Evolutionary conservation across 257 asterid species (phyloP).

Genomic region (Ophiorrhiza pumila): DNA sequence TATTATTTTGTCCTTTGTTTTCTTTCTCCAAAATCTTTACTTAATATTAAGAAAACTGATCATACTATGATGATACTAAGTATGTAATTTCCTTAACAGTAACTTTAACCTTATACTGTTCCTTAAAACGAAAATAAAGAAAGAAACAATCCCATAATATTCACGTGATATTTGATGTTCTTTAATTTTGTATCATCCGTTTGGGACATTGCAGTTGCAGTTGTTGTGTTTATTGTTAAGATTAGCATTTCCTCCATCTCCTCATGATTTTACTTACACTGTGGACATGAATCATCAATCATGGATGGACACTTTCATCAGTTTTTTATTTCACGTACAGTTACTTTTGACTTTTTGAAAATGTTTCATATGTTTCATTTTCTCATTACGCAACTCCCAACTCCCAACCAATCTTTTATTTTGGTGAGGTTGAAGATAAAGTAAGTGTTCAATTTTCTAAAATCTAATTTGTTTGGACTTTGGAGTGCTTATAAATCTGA

Average conservation of each 20-base stretch:
- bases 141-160: too few relatives aligned
- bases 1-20: not conserved
- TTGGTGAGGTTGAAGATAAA: not conserved
- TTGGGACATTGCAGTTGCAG: not conserved
- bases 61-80: too few relatives aligned
- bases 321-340: not conserved
- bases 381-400: not conserved
- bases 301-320: too few relatives aligned
- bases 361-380: not conserved
- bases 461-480: too few relatives aligned
- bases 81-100: too few relatives aligned
- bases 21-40: not conserved
- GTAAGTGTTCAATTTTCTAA: too few relatives aligned
- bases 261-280: too few relatives aligned
- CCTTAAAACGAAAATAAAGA: too few relatives aligned
- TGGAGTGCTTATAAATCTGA: too few relatives aligned
- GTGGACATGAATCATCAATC: not conserved
- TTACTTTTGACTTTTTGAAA: not conserved
- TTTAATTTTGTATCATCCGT: not conserved
- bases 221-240: not conserved
- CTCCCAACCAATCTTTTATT: not conserved
- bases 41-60: too few relatives aligned
- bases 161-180: constrained; percentile 6
- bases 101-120: too few relatives aligned
- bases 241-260: not conserved